Percentiles rank a stretch among this genome's conserved stretches.
Conservation (phyloP, 2,329 filamentous ascomycete genomes). For the Cercospora janseana region DNA sequence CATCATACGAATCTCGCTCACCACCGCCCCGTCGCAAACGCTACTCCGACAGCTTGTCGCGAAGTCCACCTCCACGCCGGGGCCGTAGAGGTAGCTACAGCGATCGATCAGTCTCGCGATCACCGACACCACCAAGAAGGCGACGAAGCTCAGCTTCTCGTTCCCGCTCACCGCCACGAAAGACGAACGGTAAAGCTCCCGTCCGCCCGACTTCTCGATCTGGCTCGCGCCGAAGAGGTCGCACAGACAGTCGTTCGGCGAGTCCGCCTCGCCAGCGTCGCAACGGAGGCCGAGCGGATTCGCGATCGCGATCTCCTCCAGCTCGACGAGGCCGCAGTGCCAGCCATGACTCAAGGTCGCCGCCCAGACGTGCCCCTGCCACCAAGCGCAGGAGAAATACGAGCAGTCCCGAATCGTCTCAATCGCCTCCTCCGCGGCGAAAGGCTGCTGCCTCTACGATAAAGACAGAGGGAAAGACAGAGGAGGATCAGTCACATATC, state of each 20-base stretch:
- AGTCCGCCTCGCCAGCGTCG: constrained; percentile 27
- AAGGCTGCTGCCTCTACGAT: constrained; percentile 4
- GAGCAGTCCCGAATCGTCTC: constrained; percentile 32
- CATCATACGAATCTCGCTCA: constrained; percentile 31
- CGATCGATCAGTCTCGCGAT: constrained; percentile 21
- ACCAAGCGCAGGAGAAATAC: constrained; percentile 33
- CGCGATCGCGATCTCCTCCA: constrained; percentile 23
- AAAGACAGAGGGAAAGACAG: constrained; percentile 6
- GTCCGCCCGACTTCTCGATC: not conserved
- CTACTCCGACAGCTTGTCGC: constrained; percentile 20
- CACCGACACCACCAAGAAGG: constrained; percentile 35
- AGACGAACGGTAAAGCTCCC: constrained; percentile 6
- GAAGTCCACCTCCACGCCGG: constrained; percentile 25
- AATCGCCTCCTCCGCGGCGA: constrained; percentile 27
- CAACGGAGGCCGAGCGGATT: constrained; percentile 17
- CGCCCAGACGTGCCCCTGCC: constrained; percentile 22
- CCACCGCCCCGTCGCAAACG: constrained; percentile 24
- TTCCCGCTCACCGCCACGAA: constrained; percentile 33
- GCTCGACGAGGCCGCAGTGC: constrained; percentile 26
- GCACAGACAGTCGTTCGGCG: constrained; percentile 27
- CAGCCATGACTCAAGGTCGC: constrained; percentile 28
- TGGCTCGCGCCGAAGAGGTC: constrained; percentile 26
- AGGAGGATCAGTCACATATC: constrained; percentile 37
- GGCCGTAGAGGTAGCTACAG: constrained; percentile 28
- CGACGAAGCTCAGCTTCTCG: constrained; percentile 27